These are phyloP conservation scores for Beta lomatogona DNA, from an alignment of 179 eudicot genomes.

Conservation along the genomic window DNA sequence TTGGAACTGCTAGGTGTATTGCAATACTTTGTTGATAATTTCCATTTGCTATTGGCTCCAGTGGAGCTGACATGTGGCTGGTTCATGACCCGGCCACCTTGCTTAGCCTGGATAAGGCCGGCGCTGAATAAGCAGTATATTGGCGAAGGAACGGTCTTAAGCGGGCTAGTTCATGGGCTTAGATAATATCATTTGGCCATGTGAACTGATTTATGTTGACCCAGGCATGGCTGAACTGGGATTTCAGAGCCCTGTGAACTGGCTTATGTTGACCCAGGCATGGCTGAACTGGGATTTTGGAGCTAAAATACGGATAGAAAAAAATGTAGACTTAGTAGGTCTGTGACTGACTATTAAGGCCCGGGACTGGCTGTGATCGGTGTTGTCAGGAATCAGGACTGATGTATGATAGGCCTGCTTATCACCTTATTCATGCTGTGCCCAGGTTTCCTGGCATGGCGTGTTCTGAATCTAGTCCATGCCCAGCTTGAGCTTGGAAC, in stretches of 20 bases:
- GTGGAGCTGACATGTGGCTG: not conserved
- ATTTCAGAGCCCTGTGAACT: no score
- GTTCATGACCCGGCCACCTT: not conserved
- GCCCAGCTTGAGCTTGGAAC: not conserved
- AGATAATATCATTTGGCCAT: not conserved
- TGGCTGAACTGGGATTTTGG: no score
- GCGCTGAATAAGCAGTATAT: no score
- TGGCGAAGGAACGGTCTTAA: not conserved
- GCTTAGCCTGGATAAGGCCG: no score
- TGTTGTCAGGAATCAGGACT: not conserved
- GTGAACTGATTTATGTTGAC: no score
- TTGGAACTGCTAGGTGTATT: not conserved
- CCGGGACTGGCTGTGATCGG: not conserved
- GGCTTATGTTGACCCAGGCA: no score
- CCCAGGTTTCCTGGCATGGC: not conserved
- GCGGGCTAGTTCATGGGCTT: not conserved
- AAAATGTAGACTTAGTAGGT: not conserved
- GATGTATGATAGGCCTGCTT: not conserved
- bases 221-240: no score
- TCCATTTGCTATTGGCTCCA: not conserved
- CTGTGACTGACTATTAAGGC: not conserved
- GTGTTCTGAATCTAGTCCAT: not conserved
- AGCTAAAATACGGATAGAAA: no score
- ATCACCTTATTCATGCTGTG: not conserved
- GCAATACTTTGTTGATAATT: not conserved